These are phyloP conservation scores for Rutstroemia sp. DNA, from an alignment of 2,329 filamentous ascomycete species.

Conservation along the genomic window DNA sequence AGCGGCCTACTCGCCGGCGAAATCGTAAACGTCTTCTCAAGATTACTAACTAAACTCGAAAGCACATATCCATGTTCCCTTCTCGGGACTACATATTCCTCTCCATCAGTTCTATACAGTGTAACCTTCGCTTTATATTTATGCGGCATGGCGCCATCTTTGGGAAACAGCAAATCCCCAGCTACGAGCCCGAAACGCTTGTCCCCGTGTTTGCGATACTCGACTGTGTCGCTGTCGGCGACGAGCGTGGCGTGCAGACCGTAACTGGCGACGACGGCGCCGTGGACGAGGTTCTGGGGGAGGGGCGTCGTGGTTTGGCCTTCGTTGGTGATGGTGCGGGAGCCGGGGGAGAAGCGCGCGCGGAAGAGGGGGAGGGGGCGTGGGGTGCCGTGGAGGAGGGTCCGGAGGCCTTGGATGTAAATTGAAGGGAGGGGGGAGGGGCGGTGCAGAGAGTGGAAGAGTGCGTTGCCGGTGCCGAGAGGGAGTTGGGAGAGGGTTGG, in stretches of 20 bases:
- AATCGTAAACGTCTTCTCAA: conserved; percentile 77
- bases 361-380: conserved; percentile 54
- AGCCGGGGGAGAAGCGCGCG: conserved; percentile 52
- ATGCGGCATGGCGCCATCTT: conserved; percentile 43
- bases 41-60: conserved; percentile 66
- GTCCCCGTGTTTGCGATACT: conserved; percentile 69
- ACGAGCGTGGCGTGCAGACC: conserved; percentile 85
- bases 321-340: conserved; percentile 35
- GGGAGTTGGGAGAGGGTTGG: conserved; percentile 49
- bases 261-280: conserved; percentile 83
- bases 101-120: conserved; percentile 19
- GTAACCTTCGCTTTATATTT: conserved; percentile 47
- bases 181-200: conserved; percentile 83
- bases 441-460: conserved; percentile 52
- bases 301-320: conserved; percentile 22
- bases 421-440: conserved; percentile 38
- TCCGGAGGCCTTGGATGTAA: conserved; percentile 39
- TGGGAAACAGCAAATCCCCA: conserved; percentile 59
- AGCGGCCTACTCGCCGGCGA: conserved; percentile 65
- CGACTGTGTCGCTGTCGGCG: conserved; percentile 80
- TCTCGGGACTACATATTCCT: conserved; percentile 30
- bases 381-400: conserved; percentile 51
- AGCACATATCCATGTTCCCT: conserved; percentile 68
- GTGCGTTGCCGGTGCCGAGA: conserved; percentile 58
- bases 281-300: conserved; percentile 42